These are phyloP conservation scores for Phytophthora ohioensis DNA, from an alignment of 352 stramenopile genomes.

Conservation along the genomic window DNA sequence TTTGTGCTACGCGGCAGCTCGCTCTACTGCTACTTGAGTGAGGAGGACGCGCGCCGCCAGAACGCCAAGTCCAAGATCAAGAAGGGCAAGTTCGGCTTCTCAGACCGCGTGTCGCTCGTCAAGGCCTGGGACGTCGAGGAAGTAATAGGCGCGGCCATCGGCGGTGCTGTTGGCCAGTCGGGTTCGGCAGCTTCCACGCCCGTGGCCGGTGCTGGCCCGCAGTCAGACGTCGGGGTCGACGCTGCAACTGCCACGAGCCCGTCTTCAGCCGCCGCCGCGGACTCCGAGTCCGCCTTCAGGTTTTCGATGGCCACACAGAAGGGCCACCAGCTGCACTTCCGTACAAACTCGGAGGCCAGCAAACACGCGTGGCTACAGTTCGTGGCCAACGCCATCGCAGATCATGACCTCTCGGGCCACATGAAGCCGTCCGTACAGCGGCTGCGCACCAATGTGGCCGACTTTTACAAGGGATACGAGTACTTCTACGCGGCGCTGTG, in stretches of 20 bases:
- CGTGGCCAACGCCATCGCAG: constrained; percentile 65
- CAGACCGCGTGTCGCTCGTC: constrained; percentile 78
- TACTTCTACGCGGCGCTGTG: constrained; percentile 74
- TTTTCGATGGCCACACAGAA: constrained; percentile 88
- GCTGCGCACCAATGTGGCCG: constrained; percentile 58
- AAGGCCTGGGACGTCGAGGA: constrained; percentile 83
- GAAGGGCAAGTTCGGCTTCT: constrained; percentile 89
- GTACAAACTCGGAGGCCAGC: constrained; percentile 81
- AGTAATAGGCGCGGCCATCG: not conserved
- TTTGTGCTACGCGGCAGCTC: constrained; percentile 76
- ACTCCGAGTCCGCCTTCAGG: constrained; percentile 62
- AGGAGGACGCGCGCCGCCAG: constrained; percentile 79
- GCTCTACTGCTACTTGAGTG: constrained; percentile 86
- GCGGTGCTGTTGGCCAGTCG: not conserved
- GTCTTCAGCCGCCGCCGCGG: not conserved
- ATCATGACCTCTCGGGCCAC: constrained; percentile 53
- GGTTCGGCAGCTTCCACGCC: constrained; percentile 21
- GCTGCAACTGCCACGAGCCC: constrained; percentile 1
- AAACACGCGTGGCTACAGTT: constrained; percentile 88
- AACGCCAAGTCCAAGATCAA: constrained; percentile 91
- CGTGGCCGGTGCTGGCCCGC: constrained; percentile 9
- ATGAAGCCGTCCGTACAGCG: constrained; percentile 39
- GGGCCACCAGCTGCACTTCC: constrained; percentile 87
- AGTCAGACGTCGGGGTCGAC: constrained; percentile 3
- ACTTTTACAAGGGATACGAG: constrained; percentile 86